Evolutionary conservation across 257 asterid genomes (phyloP).

Genomic region (Petunia axillaris): DNA sequence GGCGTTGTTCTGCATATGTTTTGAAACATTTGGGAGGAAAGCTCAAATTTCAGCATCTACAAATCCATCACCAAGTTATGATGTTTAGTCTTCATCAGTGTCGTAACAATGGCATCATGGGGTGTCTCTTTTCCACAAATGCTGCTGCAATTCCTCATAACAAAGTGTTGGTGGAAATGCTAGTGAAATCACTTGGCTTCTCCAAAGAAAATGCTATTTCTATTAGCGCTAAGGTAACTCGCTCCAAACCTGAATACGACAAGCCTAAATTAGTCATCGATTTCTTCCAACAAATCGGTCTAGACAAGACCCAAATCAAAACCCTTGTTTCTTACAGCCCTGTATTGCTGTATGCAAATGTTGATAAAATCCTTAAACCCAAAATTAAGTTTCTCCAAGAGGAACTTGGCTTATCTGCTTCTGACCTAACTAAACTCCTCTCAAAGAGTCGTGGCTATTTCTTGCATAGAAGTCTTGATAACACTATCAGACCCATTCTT

Average conservation of each 20-base stretch:
- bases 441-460: neutral
- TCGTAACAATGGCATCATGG: too few relatives aligned
- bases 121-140: too few relatives aligned
- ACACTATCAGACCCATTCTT: conserved; percentile 1
- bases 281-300: conserved; percentile 23
- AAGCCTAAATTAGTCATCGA: conserved; percentile 21
- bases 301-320: conserved; percentile 26
- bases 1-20: too few relatives aligned
- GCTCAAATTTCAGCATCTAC: too few relatives aligned
- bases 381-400: neutral
- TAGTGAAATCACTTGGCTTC: conserved; percentile 26
- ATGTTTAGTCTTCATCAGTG: too few relatives aligned
- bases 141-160: neutral
- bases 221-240: conserved; percentile 13
- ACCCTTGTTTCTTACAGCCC: neutral
- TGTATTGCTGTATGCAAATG: too few relatives aligned
- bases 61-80: too few relatives aligned
- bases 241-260: neutral
- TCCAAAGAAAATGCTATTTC: conserved; percentile 26
- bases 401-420: conserved; percentile 30
- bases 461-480: neutral
- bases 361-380: too few relatives aligned
- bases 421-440: neutral
- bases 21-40: too few relatives aligned
- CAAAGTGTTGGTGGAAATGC: conserved; percentile 21